A percentile compares a stretch with the other conserved stretches of the same genome.
phyloP scores from a whole-genome alignment of 2,329 filamentous ascomycete species.

The Zalaria obscura region DNA sequence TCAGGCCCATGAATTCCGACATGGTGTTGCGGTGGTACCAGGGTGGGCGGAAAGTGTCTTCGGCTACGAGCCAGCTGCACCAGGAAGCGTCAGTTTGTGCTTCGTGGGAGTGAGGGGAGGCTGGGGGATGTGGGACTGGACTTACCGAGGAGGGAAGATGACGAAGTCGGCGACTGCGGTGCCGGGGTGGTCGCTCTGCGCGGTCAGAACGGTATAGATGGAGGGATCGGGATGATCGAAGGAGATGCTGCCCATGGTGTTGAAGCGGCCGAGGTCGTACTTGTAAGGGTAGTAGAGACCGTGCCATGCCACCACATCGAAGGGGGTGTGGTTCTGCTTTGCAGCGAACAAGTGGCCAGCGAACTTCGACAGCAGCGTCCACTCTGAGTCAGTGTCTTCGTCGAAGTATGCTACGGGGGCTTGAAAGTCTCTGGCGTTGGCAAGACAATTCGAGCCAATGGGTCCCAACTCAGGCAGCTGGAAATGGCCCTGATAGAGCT shows the following conservation, averaged over 20 bases:
- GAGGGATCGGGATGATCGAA: conserved; percentile 54
- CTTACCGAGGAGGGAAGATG: conserved; percentile 53
- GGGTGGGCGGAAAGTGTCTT: conserved; percentile 57
- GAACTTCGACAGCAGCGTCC: conserved; percentile 48
- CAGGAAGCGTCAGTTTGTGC: neutral
- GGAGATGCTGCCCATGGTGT: conserved; percentile 39
- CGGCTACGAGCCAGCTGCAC: conserved; percentile 30
- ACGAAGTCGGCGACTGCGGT: conserved; percentile 54
- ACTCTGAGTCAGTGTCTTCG: conserved; percentile 38
- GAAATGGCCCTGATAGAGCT: conserved; percentile 52
- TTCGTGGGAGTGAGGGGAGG: neutral
- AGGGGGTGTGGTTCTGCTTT: conserved; percentile 50
- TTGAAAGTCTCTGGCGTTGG: conserved; percentile 52
- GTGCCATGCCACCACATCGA: conserved; percentile 60
- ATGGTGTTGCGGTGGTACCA: conserved; percentile 61
- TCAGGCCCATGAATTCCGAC: conserved; percentile 50
- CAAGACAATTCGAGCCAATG: conserved; percentile 51
- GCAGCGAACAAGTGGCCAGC: conserved; percentile 46
- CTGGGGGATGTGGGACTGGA: neutral
- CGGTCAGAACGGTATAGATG: conserved; percentile 53
- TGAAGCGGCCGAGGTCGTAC: conserved; percentile 45
- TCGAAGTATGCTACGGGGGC: conserved; percentile 44
- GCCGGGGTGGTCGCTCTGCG: conserved; percentile 39
- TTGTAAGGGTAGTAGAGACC: conserved; percentile 52
- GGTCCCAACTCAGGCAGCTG: conserved; percentile 53